phyloP scores from a whole-genome alignment of 179 eudicot species.

The Gypsophila paniculata region DNA sequence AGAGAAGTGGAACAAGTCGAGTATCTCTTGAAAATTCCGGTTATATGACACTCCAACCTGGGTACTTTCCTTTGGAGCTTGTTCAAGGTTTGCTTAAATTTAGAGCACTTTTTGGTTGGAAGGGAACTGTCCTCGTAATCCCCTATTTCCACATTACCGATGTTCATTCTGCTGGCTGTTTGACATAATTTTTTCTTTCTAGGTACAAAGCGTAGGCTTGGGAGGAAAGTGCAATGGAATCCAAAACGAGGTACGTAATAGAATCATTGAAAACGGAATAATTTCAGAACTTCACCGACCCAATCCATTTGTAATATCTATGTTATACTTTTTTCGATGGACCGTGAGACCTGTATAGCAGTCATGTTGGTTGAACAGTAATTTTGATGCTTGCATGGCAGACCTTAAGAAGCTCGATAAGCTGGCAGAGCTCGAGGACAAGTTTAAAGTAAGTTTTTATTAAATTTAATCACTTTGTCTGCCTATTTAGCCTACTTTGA shows the following conservation, averaged over 20 bases:
- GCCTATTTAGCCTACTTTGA: neutral
- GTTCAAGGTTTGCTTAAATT: slow-evolving; percentile 27
- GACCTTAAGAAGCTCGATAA: slow-evolving; percentile 27
- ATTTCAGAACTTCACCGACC: neutral
- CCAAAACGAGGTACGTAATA: slow-evolving; percentile 28
- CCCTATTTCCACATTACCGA: neutral
- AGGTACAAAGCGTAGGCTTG: slow-evolving; percentile 28
- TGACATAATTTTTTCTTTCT: slow-evolving; percentile 20
- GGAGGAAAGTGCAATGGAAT: slow-evolving; percentile 34
- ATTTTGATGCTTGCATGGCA: slow-evolving; percentile 24
- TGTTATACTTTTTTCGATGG: neutral
- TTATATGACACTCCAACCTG: slow-evolving; percentile 30
- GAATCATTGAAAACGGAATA: neutral
- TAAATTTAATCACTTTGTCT: neutral
- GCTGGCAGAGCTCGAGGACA: slow-evolving; percentile 26
- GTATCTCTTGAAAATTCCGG: slow-evolving; percentile 29
- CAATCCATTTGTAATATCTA: neutral
- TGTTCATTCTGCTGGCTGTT: slow-evolving; percentile 5
- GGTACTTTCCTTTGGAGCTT: slow-evolving; percentile 39
- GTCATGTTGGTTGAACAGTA: neutral
- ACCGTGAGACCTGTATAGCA: neutral
- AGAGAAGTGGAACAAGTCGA: slow-evolving; percentile 13
- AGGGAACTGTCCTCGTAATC: too few species aligned
- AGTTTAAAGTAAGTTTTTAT: slow-evolving; percentile 25
- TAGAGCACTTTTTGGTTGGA: slow-evolving; percentile 16